Percentiles rank a stretch among this genome's conserved stretches.
Conservation (phyloP, 1,284 basidiomycete genomes). For the Cryptococcus floricola region DNA sequence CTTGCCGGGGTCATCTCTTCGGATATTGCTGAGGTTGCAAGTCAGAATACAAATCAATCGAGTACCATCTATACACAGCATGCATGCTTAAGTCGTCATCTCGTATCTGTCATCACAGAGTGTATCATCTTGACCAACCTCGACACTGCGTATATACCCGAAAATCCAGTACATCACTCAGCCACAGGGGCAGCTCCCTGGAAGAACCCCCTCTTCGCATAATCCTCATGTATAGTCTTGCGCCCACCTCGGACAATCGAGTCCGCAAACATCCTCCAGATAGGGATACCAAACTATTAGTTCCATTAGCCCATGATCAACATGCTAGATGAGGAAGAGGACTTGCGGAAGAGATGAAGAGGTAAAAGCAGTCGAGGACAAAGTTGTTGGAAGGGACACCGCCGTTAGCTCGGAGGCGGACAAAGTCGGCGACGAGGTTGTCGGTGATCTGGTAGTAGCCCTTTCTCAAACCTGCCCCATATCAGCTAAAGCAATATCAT, state of each 20-base stretch:
- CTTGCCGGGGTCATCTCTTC: too few species aligned
- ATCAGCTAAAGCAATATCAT: neutral
- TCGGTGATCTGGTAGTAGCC: constrained; percentile 73
- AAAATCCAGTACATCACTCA: too few species aligned
- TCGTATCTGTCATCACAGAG: too few species aligned
- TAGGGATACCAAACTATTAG: constrained; percentile 45
- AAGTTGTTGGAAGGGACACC: constrained; percentile 62
- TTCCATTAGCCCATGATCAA: neutral
- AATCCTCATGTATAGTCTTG: constrained; percentile 21
- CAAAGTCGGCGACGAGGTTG: constrained; percentile 64
- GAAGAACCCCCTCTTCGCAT: constrained; percentile 22
- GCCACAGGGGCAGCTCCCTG: too few species aligned
- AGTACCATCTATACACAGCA: too few species aligned
- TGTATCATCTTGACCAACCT: too few species aligned
- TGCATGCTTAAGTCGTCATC: too few species aligned
- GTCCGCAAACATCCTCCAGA: constrained; percentile 48
- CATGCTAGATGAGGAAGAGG: neutral
- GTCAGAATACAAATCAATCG: too few species aligned
- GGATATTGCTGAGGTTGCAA: too few species aligned
- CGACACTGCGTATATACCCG: too few species aligned
- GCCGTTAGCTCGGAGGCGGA: constrained; percentile 67
- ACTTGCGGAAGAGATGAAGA: constrained; percentile 54
- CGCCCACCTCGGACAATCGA: constrained; percentile 16
- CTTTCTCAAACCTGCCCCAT: constrained; percentile 59
- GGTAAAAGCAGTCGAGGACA: constrained; percentile 56